A percentile compares a stretch with the other conserved stretches of the same genome.
phyloP scores from a whole-genome alignment of 2,329 filamentous ascomycete genomes.

The Colletotrichum abscissum region DNA sequence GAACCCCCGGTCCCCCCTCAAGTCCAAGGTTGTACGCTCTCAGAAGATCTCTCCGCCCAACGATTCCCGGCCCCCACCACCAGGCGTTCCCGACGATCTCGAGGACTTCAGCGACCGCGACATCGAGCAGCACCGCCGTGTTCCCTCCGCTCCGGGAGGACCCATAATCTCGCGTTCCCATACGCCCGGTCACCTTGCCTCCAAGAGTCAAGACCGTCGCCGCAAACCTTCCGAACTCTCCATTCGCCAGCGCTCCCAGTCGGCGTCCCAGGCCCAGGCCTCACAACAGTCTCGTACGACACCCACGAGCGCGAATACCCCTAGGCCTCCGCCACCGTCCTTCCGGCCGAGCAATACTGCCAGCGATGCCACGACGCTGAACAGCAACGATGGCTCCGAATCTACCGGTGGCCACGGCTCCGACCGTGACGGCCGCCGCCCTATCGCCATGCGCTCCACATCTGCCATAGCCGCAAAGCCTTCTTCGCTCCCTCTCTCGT shows the following conservation, averaged over 20 bases:
- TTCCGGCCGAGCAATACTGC: conserved; percentile 32
- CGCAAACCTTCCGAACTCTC: conserved; percentile 63
- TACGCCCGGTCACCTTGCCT: conserved; percentile 70
- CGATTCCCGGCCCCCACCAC: conserved; percentile 41
- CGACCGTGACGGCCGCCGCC: conserved; percentile 49
- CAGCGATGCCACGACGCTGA: conserved; percentile 36
- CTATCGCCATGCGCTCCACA: conserved; percentile 62
- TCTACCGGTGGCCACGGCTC: conserved; percentile 39
- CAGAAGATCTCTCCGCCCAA: conserved; percentile 62
- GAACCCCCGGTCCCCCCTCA: conserved; percentile 38
- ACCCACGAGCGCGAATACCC: conserved; percentile 36
- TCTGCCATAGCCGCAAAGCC: conserved; percentile 58
- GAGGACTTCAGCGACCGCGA: conserved; percentile 40
- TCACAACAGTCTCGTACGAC: conserved; percentile 39
- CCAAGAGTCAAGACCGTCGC: conserved; percentile 65
- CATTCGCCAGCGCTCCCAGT: conserved; percentile 66
- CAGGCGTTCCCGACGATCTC: conserved; percentile 37
- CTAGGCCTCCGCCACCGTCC: conserved; percentile 34
- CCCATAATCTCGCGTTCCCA: conserved; percentile 65
- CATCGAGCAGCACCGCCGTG: conserved; percentile 40
- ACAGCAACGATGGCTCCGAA: conserved; percentile 40
- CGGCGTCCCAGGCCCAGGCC: conserved; percentile 49
- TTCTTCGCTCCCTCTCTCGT: conserved; percentile 35
- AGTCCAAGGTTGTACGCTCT: conserved; percentile 61
- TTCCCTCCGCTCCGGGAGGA: conserved; percentile 36